These are phyloP conservation scores for Pythium diclinum DNA, from an alignment of 352 stramenopile species.

Conservation along the genomic window DNA sequence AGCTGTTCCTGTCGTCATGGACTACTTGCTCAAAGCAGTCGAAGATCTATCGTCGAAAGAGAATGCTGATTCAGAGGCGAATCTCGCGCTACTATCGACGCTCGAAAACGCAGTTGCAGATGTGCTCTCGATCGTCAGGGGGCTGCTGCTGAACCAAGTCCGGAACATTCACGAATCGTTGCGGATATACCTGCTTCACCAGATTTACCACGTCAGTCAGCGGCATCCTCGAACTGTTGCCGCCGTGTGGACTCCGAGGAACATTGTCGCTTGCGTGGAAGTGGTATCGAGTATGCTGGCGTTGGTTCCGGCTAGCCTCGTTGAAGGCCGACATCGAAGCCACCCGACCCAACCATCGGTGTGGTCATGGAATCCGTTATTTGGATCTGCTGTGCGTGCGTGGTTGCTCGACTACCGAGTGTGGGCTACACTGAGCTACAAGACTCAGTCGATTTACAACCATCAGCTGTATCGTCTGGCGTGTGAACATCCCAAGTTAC, in stretches of 20 bases:
- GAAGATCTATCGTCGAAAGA: slow-evolving; percentile 22
- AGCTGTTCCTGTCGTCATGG: slow-evolving; percentile 48
- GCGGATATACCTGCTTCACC: slow-evolving; percentile 62
- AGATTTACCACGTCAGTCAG: slow-evolving; percentile 57
- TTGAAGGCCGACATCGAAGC: slow-evolving; percentile 26
- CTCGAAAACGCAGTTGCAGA: slow-evolving; percentile 35
- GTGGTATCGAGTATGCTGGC: slow-evolving; percentile 51
- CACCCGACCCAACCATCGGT: slow-evolving; percentile 63
- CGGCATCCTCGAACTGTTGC: slow-evolving; percentile 37
- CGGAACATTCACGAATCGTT: slow-evolving; percentile 26
- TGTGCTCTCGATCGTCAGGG: slow-evolving; percentile 65
- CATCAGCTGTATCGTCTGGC: slow-evolving; percentile 75
- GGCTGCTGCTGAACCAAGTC: slow-evolving; percentile 44
- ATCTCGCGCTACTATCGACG: not conserved
- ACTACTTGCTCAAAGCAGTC: slow-evolving; percentile 47
- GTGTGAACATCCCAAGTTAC: slow-evolving; percentile 58
- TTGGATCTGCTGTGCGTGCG: slow-evolving; percentile 59
- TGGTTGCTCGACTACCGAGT: slow-evolving; percentile 69
- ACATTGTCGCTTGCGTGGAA: slow-evolving; percentile 65
- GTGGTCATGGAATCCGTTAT: slow-evolving; percentile 73
- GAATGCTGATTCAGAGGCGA: not conserved
- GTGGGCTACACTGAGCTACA: slow-evolving; percentile 60
- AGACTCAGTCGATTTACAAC: slow-evolving; percentile 79
- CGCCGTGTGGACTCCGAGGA: slow-evolving; percentile 60
- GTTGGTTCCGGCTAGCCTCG: slow-evolving; percentile 36